Evolutionary conservation across 345 rosid species (phyloP).

Genomic region (Salix purpurea): DNA sequence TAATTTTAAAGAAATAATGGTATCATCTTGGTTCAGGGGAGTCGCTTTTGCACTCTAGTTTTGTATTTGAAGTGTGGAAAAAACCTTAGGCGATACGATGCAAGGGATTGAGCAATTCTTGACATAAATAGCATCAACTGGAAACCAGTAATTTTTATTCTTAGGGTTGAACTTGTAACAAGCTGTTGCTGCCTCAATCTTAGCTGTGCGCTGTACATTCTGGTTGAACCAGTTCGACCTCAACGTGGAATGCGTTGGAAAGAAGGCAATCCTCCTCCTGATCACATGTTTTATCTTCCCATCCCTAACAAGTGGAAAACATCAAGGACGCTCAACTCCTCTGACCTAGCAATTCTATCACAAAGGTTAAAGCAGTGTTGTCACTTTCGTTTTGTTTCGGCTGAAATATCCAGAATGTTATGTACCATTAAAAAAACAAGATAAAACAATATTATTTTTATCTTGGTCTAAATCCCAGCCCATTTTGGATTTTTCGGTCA

Average conservation of each 20-base stretch:
- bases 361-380: not conserved
- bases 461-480: too few species aligned
- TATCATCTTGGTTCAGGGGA: not conserved
- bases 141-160: not conserved
- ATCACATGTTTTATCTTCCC: too few species aligned
- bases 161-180: not conserved
- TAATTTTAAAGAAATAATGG: conserved; percentile 19
- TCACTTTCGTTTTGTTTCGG: too few species aligned
- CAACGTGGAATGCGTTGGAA: too few species aligned
- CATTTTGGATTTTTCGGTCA: fast-evolving
- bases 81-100: not conserved
- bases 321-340: not conserved
- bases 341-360: not conserved
- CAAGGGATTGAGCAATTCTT: not conserved
- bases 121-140: not conserved
- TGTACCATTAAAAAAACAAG: too few species aligned
- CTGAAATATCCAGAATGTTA: too few species aligned
- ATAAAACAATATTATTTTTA: too few species aligned
- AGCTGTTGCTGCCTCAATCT: not conserved
- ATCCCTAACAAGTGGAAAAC: not conserved
- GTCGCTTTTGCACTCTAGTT: not conserved
- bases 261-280: too few species aligned
- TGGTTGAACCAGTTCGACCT: not conserved
- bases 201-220: not conserved
- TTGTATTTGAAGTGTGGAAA: conserved; percentile 1